phyloP scores from a whole-genome alignment of 2,329 filamentous ascomycete species.

The Coniochaeta prunicola region DNA sequence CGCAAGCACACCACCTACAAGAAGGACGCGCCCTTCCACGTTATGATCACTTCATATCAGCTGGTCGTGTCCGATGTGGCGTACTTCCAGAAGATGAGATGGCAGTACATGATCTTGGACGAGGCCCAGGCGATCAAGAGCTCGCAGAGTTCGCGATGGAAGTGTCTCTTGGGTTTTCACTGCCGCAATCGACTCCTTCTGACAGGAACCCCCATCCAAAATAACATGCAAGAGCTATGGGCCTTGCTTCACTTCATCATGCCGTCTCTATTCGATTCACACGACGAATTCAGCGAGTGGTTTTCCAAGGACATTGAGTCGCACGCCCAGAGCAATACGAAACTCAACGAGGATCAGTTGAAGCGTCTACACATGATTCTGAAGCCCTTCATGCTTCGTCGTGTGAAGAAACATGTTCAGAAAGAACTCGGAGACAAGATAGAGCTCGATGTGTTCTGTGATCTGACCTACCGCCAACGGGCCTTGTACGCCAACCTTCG shows the following conservation, averaged over 20 bases:
- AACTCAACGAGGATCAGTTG: constrained; percentile 96
- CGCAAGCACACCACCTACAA: constrained; percentile 94
- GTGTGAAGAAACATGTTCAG: constrained; percentile 99
- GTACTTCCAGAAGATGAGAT: constrained; percentile 98
- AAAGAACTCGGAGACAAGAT: constrained; percentile 99
- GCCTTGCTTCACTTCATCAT: constrained; percentile 98
- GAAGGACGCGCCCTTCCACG: constrained; percentile 89
- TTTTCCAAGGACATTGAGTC: constrained; percentile 96
- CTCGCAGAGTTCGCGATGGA: constrained; percentile 93
- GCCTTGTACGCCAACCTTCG: constrained; percentile 88
- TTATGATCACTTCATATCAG: constrained; percentile 94
- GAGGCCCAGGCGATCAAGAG: constrained; percentile 99
- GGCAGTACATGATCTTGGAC: constrained; percentile 99
- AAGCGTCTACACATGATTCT: constrained; percentile 97
- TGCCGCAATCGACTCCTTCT: constrained; percentile 90
- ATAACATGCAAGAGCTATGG: constrained; percentile 99
- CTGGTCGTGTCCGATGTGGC: constrained; percentile 91
- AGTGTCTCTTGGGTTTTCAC: constrained; percentile 86
- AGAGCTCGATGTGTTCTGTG: constrained; percentile 90
- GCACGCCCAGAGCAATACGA: constrained; percentile 98
- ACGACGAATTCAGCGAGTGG: constrained; percentile 90
- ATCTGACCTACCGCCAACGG: constrained; percentile 91
- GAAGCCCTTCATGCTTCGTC: constrained; percentile 98
- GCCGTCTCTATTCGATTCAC: constrained; percentile 95
- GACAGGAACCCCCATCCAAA: constrained; percentile 96